Base-by-base conservation (phyloP, 202 grass and related monocot genomes). In the Zizania palustris region DNA sequence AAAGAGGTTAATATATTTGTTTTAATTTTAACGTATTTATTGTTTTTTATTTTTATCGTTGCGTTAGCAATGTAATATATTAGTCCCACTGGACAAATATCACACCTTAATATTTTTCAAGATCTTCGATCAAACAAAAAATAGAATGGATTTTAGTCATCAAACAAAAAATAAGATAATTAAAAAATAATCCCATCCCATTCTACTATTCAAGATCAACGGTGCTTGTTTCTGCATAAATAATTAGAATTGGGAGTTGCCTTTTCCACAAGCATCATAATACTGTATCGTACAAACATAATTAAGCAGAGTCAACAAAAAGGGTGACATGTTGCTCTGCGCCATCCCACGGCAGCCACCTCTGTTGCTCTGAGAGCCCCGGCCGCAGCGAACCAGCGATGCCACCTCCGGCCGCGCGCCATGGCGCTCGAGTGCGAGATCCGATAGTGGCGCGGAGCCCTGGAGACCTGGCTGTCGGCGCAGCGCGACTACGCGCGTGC, bases 401-500 rank as follows among this genome's bases (percentile, higher is more conserved):
- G 6, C 66, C 75, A 0, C 86, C 80, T 43, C 82, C 81, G 0
- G 76, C 84, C 0, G n/a, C n/a, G n/a, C n/a, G 90, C 90, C 8
- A 79, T 88, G 1, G 86, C 69, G 3, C 74, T 99, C 4, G 92
- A 99, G 68, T 74, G 55, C 40, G 96, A 95, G 79, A 84, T 99
- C 46, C 88, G 75, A 16, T 83, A 65, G 8, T 99, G 96, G 96
- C 85, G 96, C 1, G 83, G 66, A 19, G 81, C 89, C 46, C 63
- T 98, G 40, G 89, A 80, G 19, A 80, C 80, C 0, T 98, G 91
- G 91, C 60, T 95, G 7, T 86, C 66, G 7, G 95, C 91, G 2
- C 95, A 98, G 80, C 87, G 78, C 7, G 82, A 80, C 63, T 98
- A 98, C 12, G 87, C 91, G 15, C 82, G 80, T 11, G 91, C 96